These are phyloP conservation scores for Sabuloglossum arenarium DNA, from an alignment of 495 filamentous ascomycete species.

Conservation along the genomic window DNA sequence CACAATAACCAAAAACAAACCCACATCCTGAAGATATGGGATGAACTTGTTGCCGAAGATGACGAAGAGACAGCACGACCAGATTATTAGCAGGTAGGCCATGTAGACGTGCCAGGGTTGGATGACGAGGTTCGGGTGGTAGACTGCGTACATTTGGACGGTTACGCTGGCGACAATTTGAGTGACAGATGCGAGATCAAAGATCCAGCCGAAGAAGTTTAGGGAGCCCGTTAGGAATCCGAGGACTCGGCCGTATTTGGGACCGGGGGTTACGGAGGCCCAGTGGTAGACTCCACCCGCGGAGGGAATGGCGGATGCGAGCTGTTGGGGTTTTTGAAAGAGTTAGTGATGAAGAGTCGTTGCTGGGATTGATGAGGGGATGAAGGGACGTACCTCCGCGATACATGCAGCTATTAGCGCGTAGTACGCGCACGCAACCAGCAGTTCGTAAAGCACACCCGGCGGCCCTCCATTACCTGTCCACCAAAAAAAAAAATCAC, in stretches of 20 bases:
- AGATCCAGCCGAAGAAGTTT: slow-evolving; percentile 66
- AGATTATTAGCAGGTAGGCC: slow-evolving; percentile 42
- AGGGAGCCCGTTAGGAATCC: slow-evolving; percentile 67
- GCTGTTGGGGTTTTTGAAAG: slow-evolving; percentile 18
- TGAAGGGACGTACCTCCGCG: slow-evolving; percentile 16
- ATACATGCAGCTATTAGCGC: slow-evolving; percentile 15
- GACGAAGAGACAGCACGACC: slow-evolving; percentile 40
- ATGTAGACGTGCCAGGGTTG: slow-evolving; percentile 61
- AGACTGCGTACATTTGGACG: slow-evolving; percentile 50
- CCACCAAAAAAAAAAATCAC: neutral
- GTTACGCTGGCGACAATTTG: slow-evolving; percentile 47
- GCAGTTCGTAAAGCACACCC: slow-evolving; percentile 33
- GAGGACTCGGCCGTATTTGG: slow-evolving; percentile 39
- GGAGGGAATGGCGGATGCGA: slow-evolving; percentile 61
- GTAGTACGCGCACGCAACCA: slow-evolving; percentile 29
- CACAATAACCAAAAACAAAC: slow-evolving; percentile 45
- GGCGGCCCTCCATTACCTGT: slow-evolving; percentile 35
- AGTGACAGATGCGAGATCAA: slow-evolving; percentile 42
- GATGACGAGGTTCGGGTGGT: slow-evolving; percentile 39
- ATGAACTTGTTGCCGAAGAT: slow-evolving; percentile 49
- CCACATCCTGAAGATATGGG: slow-evolving; percentile 42
- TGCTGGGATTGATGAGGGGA: slow-evolving; percentile 36
- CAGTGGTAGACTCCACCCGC: slow-evolving; percentile 75
- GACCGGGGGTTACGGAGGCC: slow-evolving; percentile 55
- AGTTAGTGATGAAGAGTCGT: neutral